phyloP scores from a whole-genome alignment of 2,329 filamentous ascomycete species.

The Ilyonectria robusta region DNA sequence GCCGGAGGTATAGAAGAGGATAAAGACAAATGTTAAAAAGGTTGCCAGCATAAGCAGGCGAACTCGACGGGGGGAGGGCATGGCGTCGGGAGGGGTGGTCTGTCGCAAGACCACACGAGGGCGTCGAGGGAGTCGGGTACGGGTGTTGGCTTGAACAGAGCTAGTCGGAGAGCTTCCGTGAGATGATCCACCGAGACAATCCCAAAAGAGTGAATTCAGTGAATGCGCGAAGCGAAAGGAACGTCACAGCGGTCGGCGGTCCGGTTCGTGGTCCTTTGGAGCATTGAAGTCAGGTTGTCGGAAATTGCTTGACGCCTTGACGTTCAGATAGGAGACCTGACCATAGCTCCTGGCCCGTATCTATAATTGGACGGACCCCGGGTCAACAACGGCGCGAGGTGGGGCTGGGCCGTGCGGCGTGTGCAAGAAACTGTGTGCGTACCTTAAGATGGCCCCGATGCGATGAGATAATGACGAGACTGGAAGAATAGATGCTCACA shows the following conservation, averaged over 20 bases:
- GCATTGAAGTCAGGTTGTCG: slow-evolving; percentile 10
- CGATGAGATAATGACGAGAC: too few species aligned
- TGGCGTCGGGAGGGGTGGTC: slow-evolving; percentile 52
- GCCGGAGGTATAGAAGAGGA: slow-evolving; percentile 81
- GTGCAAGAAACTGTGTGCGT: neutral
- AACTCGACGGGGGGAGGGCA: slow-evolving; percentile 80
- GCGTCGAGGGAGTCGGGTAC: slow-evolving; percentile 46
- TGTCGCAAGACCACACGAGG: slow-evolving; percentile 33
- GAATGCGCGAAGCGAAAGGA: slow-evolving; percentile 5
- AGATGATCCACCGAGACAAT: neutral
- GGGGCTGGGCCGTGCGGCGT: neutral
- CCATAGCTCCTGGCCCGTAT: slow-evolving; percentile 22
- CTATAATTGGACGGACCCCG: slow-evolving; percentile 18
- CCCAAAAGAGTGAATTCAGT: slow-evolving; percentile 2
- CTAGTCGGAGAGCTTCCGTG: neutral
- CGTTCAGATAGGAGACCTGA: slow-evolving; percentile 21
- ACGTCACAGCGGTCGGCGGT: slow-evolving; percentile 1
- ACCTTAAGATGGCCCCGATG: neutral
- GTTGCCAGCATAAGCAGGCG: slow-evolving; percentile 76
- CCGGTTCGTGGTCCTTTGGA: slow-evolving; percentile 16
- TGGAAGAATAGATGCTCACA: neutral
- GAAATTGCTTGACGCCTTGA: slow-evolving; percentile 17
- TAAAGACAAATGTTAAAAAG: slow-evolving; percentile 74
- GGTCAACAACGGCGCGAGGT: slow-evolving; percentile 20
- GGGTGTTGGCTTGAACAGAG: neutral